Percentiles rank a stretch among this genome's conserved stretches.
Conservation (phyloP, 108 stramenopile species). For the Seminavis robusta region DNA sequence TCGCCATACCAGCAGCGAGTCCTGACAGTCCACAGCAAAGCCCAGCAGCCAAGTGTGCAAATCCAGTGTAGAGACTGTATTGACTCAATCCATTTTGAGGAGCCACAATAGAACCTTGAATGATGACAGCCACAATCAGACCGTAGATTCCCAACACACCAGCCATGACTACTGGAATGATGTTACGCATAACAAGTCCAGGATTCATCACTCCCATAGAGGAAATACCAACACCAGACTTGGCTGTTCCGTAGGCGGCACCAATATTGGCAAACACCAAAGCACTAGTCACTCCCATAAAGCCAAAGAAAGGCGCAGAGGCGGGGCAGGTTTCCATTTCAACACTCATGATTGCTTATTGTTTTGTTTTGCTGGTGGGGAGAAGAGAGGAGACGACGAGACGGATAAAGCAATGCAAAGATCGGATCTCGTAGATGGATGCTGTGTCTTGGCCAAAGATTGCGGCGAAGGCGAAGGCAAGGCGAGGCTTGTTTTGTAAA, state of each 20-base stretch:
- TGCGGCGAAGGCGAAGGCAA: too few relatives aligned
- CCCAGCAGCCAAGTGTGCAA: constrained; percentile 96
- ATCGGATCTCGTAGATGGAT: too few relatives aligned
- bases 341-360: constrained; percentile 62
- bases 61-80: constrained; percentile 95
- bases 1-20: constrained; percentile 98
- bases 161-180: constrained; percentile 99
- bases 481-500: too few relatives aligned
- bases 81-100: constrained; percentile 70
- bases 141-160: constrained; percentile 99
- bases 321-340: constrained; percentile 93
- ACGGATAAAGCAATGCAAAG: too few relatives aligned
- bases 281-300: constrained; percentile 87
- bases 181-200: constrained; percentile 97
- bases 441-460: too few relatives aligned
- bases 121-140: constrained; percentile 97
- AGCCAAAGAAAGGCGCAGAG: constrained; percentile 89
- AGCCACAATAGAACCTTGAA: constrained; percentile 81
- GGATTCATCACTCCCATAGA: constrained; percentile 99
- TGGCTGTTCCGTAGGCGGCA: constrained; percentile 97
- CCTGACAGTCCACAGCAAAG: constrained; percentile 97
- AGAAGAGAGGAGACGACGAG: neutral
- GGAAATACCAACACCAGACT: constrained; percentile 97
- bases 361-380: neutral
- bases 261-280: constrained; percentile 95